Conservation (phyloP, 2,329 filamentous ascomycete species). For the Xylariaceae sp. region DNA sequence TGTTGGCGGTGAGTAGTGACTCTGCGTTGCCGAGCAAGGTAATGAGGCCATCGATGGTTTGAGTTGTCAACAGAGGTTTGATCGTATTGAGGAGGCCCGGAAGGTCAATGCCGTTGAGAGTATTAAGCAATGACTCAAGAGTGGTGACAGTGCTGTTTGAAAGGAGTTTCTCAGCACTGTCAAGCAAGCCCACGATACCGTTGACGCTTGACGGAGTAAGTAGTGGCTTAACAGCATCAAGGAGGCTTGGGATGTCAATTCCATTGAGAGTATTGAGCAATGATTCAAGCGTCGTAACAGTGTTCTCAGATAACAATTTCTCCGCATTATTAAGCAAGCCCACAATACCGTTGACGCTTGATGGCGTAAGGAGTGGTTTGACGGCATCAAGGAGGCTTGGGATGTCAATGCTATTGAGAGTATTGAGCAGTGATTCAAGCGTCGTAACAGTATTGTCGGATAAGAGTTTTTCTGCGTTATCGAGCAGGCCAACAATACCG, state of each 20-base stretch:
- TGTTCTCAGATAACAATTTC: conserved; percentile 21
- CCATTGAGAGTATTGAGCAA: not conserved
- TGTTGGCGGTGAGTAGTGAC: conserved; percentile 22
- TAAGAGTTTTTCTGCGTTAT: conserved; percentile 25
- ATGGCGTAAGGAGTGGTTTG: conserved; percentile 31
- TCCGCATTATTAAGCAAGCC: conserved; percentile 28
- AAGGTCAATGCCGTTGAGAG: conserved; percentile 1
- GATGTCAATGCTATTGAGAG: conserved; percentile 33
- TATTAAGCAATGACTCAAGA: not conserved
- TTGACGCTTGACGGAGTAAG: not conserved
- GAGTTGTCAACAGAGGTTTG: conserved; percentile 32
- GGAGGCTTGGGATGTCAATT: not conserved
- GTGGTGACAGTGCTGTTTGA: conserved; percentile 1
- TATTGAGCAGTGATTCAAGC: conserved; percentile 26
- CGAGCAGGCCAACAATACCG: conserved; percentile 21
- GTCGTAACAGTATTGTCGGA: conserved; percentile 10
- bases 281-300: conserved; percentile 10
- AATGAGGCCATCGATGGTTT: conserved; percentile 29
- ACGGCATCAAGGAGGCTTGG: conserved; percentile 30
- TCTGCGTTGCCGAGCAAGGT: conserved; percentile 29
- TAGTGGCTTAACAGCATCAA: not conserved
- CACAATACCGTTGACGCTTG: conserved; percentile 27
- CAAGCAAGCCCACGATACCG: conserved; percentile 6
- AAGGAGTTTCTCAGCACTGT: conserved; percentile 6
- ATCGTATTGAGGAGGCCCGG: conserved; percentile 31